Percentiles rank a stretch among this genome's conserved stretches.
Conservation (phyloP, 352 stramenopile species). For the Phytopythium oedochilum region DNA sequence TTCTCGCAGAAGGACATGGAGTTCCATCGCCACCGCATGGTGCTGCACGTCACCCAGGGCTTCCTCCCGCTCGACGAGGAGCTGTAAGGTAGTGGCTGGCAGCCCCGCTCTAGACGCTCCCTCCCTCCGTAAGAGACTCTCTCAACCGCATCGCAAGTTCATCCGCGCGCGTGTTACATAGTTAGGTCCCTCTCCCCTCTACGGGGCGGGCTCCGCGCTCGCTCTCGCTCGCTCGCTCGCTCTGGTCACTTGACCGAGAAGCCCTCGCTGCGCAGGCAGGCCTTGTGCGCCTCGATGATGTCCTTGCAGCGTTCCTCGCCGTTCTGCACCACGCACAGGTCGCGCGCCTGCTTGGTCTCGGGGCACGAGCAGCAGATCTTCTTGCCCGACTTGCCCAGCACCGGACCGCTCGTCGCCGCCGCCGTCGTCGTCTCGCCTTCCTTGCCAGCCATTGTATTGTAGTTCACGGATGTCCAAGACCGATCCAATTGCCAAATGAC, state of each 20-base stretch:
- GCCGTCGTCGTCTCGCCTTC: slow-evolving; percentile 17
- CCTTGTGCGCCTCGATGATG: slow-evolving; percentile 97
- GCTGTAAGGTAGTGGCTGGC: slow-evolving; percentile 31
- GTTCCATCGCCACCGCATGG: slow-evolving; percentile 81
- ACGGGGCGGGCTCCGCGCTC: too few species aligned
- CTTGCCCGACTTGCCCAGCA: slow-evolving; percentile 94
- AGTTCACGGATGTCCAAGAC: too few species aligned
- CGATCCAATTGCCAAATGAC: background rate
- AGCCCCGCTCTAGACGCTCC: too few species aligned
- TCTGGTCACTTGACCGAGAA: slow-evolving; percentile 89
- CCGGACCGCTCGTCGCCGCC: slow-evolving; percentile 22
- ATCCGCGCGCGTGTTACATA: background rate
- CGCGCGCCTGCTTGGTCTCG: slow-evolving; percentile 93
- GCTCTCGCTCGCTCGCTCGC: too few species aligned
- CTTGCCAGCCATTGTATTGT: slow-evolving; percentile 70
- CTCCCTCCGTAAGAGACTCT: too few species aligned
- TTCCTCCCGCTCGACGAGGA: slow-evolving; percentile 64
- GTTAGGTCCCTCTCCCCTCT: background rate
- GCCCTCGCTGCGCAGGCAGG: slow-evolving; percentile 93
- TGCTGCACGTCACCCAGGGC: slow-evolving; percentile 64
- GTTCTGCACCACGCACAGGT: slow-evolving; percentile 91
- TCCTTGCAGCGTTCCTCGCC: slow-evolving; percentile 92
- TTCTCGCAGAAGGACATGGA: slow-evolving; percentile 84
- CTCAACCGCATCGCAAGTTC: background rate
- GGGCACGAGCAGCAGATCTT: slow-evolving; percentile 99